Evolutionary conservation across 164 flowering plant genomes (phyloP).

Genomic region (Vitis amurensis): DNA sequence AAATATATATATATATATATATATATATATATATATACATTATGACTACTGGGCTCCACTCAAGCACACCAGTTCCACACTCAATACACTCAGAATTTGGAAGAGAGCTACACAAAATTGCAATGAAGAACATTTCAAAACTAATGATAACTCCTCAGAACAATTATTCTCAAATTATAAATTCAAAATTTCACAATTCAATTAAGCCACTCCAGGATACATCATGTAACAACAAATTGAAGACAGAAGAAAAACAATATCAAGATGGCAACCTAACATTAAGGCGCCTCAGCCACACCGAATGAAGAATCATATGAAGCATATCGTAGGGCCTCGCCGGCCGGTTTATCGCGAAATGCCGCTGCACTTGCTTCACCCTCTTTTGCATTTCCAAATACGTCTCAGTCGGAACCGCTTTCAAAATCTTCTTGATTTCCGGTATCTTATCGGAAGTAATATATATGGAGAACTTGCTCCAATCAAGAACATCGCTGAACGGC

Average conservation of each 20-base stretch:
- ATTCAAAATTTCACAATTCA: too few species aligned
- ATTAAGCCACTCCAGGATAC: too few species aligned
- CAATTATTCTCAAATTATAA: too few species aligned
- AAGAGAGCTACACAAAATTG: too few species aligned
- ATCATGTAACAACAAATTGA: too few species aligned
- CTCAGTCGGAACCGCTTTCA: constrained; percentile 20
- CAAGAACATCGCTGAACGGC: constrained; percentile 63
- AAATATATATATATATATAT: too few species aligned
- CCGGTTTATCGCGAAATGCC: constrained; percentile 42
- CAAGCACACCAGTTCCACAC: too few species aligned
- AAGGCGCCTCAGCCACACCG: constrained; percentile 49
- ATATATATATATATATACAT: too few species aligned
- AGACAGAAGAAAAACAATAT: background rate
- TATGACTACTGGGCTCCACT: too few species aligned
- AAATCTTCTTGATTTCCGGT: constrained; percentile 42
- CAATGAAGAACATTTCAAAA: too few species aligned
- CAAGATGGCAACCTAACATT: constrained; percentile 26
- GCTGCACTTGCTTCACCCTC: constrained; percentile 28
- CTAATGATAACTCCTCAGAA: too few species aligned
- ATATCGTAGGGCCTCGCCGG: constrained; percentile 43
- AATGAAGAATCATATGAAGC: constrained; percentile 48
- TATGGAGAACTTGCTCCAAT: constrained; percentile 49
- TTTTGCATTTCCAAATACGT: constrained; percentile 30
- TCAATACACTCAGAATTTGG: too few species aligned
- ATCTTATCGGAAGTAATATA: constrained; percentile 34